These are phyloP conservation scores for Leccinum boreale DNA, from an alignment of 768 basidiomycete genomes.

Conservation along the genomic window DNA sequence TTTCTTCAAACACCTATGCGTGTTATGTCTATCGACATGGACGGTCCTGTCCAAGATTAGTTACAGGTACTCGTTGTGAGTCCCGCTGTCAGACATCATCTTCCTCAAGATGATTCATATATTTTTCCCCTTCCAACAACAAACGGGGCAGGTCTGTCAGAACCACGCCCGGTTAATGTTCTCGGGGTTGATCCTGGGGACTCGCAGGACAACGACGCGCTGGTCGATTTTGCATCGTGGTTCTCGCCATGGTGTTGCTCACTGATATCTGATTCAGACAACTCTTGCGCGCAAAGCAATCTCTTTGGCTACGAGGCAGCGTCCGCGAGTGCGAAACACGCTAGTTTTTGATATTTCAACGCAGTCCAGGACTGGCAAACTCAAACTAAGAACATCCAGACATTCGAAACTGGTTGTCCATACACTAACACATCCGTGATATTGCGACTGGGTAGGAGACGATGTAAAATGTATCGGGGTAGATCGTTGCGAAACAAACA, in stretches of 20 bases:
- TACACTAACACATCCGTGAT: conserved; percentile 16
- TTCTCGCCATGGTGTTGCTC: not conserved
- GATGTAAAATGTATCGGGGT: conserved; percentile 20
- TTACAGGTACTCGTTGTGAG: not conserved
- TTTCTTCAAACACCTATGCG: not conserved
- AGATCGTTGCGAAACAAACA: conserved; percentile 18
- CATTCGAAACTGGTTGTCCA: conserved; percentile 16
- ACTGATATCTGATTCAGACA: not conserved
- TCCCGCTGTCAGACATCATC: not conserved
- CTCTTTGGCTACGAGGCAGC: not conserved
- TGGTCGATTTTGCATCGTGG: not conserved
- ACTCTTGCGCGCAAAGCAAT: not conserved
- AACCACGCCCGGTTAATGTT: not conserved
- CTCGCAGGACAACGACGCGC: not conserved
- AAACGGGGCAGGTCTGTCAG: not conserved
- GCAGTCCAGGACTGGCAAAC: not conserved
- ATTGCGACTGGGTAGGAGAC: conserved; percentile 6
- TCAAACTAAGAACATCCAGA: conserved; percentile 1
- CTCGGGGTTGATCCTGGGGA: not conserved
- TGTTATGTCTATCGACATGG: not conserved
- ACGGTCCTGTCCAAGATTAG: not conserved
- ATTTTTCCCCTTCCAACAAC: not conserved
- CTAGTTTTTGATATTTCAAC: not conserved
- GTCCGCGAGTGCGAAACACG: not conserved
- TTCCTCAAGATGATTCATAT: not conserved